Evolutionary conservation across 495 filamentous ascomycete species (phyloP), one percentile per base, ranked within the genome.

Genomic region (Melanomma pulvis-pyrius): DNA sequence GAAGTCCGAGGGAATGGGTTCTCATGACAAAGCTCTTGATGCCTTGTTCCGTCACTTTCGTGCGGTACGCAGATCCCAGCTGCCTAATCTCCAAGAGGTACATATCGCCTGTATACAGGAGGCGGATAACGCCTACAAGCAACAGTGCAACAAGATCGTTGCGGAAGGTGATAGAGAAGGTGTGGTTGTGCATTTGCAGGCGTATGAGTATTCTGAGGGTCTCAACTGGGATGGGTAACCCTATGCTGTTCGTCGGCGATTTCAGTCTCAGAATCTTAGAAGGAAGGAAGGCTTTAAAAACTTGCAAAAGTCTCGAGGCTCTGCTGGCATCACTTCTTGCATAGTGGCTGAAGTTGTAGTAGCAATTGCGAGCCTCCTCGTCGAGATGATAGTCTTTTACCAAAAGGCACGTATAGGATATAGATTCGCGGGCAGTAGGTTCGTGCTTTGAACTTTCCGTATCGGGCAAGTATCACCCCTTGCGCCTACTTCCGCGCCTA

Each of bases 21-120:
- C 52, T 68, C 32, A 71, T 64, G 72, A 63, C 19, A 67, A 73
- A 64, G 67, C 63, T 59, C 72, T 74, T 58, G 60, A 70, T 1
- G 62, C 48, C 25, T 36, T 73, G 59, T 74, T 73, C 62, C 63
- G 54, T 54, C 39, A 73, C 56, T 71, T 74, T 60, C 61, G 56
- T 36, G 63, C 58, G 39, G 56, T 41, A 63, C 71, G 64, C 55
- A 52, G 51, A 61, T 44, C 53, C 30, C 61, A 44, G 49, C 46
- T 74, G 44, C 67, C 72, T 63, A 52, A 69, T 62, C 67, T 74
- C 25, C 29, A 59, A 50, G 67, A 73, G 36, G 61, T 73, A 30
- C 39, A 58, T 48, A 49, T 73, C 21, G 26, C 46, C 44, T 68
- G 71, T 53, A 59, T 58, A 13, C 26, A 56, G 26, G 34, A 13